These are phyloP conservation scores for Schizonepeta tenuifolia DNA, from an alignment of 257 asterid species.

Conservation along the genomic window DNA sequence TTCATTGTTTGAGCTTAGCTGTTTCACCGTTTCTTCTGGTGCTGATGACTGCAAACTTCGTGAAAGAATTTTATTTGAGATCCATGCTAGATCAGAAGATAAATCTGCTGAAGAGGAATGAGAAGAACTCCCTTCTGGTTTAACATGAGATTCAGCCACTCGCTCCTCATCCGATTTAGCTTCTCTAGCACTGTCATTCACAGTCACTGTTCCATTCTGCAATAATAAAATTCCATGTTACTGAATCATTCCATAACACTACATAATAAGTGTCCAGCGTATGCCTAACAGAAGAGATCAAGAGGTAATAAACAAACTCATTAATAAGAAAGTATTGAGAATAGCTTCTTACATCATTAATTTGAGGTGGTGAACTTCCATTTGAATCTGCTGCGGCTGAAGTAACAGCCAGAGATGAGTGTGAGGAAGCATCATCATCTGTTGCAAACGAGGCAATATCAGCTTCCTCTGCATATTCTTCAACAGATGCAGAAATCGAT, in stretches of 20 bases:
- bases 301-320: neutral
- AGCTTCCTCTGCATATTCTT: conserved; percentile 82
- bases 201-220: conserved; percentile 57
- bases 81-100: conserved; percentile 64
- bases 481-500: conserved; percentile 65
- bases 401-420: conserved; percentile 64
- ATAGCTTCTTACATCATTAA: conserved; percentile 50
- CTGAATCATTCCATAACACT: conserved; percentile 19
- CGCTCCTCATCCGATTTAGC: conserved; percentile 49
- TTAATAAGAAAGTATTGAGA: neutral
- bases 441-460: conserved; percentile 61
- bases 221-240: conserved; percentile 29
- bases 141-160: conserved; percentile 38
- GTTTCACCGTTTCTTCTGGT: conserved; percentile 38
- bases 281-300: neutral
- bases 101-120: conserved; percentile 55
- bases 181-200: conserved; percentile 41
- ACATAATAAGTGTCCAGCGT: too few relatives aligned
- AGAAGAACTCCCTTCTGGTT: conserved; percentile 40
- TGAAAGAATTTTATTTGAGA: conserved; percentile 51
- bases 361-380: conserved; percentile 61
- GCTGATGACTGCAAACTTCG: conserved; percentile 39
- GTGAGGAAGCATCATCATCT: conserved; percentile 79
- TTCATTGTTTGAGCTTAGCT: conserved; percentile 30
- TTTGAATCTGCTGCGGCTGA: conserved; percentile 61